Evolutionary conservation across 345 rosid species (phyloP), one percentile per base, ranked within the genome.

Genomic region (Geranium rotundifolium): DNA sequence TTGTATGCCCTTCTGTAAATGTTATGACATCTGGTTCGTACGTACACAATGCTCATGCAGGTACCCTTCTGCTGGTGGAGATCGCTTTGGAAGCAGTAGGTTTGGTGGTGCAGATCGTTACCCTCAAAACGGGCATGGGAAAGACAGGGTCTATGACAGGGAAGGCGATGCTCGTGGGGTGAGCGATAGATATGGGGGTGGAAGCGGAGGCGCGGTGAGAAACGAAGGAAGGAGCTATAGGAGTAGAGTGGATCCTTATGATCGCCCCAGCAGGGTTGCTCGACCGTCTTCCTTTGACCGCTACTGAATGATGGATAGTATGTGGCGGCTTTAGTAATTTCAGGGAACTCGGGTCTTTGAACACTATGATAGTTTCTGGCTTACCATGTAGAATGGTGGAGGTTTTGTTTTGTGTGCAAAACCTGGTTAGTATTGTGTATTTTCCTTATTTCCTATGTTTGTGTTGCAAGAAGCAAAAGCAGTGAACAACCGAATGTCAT

Each of bases 281-380:
- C 89, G 81, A 58, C 80, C 82, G 8, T 69, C 95, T 49, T 75
- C 96, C 39, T 90, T 82, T 17, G 99, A 88, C 60, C 97, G 95
- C 63, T 90, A 81, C 72, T 93, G 14, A 41, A 41, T 41, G 50
- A 3, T 31, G 37, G n/a, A n/a, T 31, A 31, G 37, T 31, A 31
- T 31, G 37, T 31, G 37, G 37, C n/a, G n/a, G n/a, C n/a, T 31
- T 31, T 31, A 31, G 37, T 31, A 31, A 2, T 31, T 31, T 31
- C 37, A 31, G 37, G 37, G 37, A 31, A 3, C 37, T 31, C 37
- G n/a, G n/a, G n/a, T n/a, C n/a, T n/a, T n/a, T n/a, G n/a, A n/a
- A n/a, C n/a, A n/a, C 7, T 31, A 31, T 31, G 37, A 2, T 31
- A 31, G 37, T 3, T 31, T 2, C 37, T 31, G 3, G 37, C 37